Evolutionary conservation across 371 early-diverging fungal genomes (phyloP).

Genomic region (Lichtheimia hyalospora): DNA sequence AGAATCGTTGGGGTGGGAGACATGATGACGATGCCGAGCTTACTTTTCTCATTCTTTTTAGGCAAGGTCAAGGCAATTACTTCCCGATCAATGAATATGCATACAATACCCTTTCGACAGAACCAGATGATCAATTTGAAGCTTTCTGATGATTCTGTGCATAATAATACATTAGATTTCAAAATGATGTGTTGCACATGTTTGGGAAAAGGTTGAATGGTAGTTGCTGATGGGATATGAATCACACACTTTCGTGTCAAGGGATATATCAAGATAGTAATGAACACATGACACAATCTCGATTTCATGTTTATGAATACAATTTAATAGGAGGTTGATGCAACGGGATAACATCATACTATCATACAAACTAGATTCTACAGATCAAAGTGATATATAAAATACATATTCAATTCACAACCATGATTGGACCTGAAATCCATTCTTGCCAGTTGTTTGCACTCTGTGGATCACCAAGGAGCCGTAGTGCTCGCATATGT

Average conservation of each 20-base stretch:
- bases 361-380: too few relatives aligned
- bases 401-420: constrained; percentile 1
- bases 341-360: too few relatives aligned
- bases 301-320: too few relatives aligned
- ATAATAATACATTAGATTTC: too few relatives aligned
- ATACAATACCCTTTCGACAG: constrained; percentile 41
- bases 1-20: not conserved
- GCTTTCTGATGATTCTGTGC: not conserved
- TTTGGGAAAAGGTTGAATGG: too few relatives aligned
- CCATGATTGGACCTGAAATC: constrained; percentile 19
- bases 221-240: too few relatives aligned
- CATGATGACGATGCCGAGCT: not conserved
- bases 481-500: constrained; percentile 10
- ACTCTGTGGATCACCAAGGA: constrained; percentile 9
- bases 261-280: too few relatives aligned
- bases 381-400: not conserved
- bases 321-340: too few relatives aligned
- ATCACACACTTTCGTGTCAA: too few relatives aligned
- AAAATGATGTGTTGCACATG: too few relatives aligned
- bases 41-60: constrained; percentile 9
- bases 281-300: too few relatives aligned
- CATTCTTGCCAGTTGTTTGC: constrained; percentile 13
- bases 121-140: constrained; percentile 23
- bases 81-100: constrained; percentile 51
- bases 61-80: constrained; percentile 36